phyloP scores from a whole-genome alignment of 441 rosid species.

The Adansonia gregorii region DNA sequence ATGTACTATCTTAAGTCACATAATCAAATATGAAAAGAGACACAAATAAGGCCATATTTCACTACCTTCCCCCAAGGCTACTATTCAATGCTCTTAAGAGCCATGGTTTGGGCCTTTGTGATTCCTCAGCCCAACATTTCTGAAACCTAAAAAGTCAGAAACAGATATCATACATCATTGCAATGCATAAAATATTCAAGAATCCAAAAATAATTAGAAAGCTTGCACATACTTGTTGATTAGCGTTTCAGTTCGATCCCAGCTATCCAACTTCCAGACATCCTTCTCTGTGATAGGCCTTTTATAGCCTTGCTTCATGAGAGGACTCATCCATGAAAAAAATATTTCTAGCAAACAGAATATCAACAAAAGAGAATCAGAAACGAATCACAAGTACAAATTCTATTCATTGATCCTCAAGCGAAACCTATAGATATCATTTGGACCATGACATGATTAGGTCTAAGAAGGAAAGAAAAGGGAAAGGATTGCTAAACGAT shows the following conservation, averaged over 20 bases:
- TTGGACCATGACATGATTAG: conserved; percentile 18
- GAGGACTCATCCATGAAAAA: conserved; percentile 91
- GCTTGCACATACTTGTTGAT: conserved; percentile 52
- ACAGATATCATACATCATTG: conserved; percentile 31
- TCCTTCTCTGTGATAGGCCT: conserved; percentile 94
- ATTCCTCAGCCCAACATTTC: conserved; percentile 87
- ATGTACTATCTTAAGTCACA: conserved; percentile 18
- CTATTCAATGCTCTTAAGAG: conserved; percentile 80
- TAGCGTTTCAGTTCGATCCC: conserved; percentile 90
- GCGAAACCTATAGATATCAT: conserved; percentile 10
- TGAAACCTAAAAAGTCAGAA: conserved; percentile 62
- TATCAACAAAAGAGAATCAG: conserved; percentile 24
- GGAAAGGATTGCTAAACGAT: conserved; percentile 1
- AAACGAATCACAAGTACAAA: conserved; percentile 19
- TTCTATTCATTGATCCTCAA: background rate
- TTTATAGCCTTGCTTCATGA: conserved; percentile 88
- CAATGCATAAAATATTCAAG: conserved; percentile 26
- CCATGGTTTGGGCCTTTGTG: conserved; percentile 81
- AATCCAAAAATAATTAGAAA: conserved; percentile 24
- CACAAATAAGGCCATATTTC: conserved; percentile 36
- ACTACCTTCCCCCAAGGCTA: conserved; percentile 99
- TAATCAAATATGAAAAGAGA: conserved; percentile 14
- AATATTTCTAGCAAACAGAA: conserved; percentile 50
- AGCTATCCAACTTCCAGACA: conserved; percentile 88
- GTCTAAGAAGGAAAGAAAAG: background rate